Percentiles rank a stretch among this genome's conserved stretches.
Evolutionary conservation across 139 green algal species (phyloP).

Genomic region (Mesotaenium endlicherianum): DNA sequence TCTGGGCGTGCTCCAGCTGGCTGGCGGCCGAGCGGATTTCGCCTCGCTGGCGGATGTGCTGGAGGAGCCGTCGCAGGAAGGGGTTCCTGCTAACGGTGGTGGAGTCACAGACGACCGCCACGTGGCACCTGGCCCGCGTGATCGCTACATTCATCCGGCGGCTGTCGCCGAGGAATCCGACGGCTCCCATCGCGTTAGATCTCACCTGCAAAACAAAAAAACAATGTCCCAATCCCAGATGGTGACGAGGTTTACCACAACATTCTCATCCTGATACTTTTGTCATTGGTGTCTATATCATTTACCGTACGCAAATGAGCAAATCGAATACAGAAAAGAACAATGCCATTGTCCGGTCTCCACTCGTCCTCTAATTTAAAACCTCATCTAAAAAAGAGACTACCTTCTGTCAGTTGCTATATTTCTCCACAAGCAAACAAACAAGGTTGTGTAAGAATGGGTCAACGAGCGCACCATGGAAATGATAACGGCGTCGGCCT

Average conservation of each 20-base stretch:
- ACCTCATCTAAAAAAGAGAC: background rate
- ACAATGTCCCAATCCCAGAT: background rate
- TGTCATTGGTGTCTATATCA: too few species aligned
- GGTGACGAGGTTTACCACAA: too few species aligned
- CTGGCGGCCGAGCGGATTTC: too few species aligned
- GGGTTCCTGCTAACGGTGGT: conserved; percentile 29
- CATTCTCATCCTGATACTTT: too few species aligned
- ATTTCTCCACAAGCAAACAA: background rate
- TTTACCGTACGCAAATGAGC: too few species aligned
- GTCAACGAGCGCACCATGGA: conserved; percentile 45
- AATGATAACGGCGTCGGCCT: conserved; percentile 54
- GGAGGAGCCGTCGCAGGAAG: conserved; percentile 41
- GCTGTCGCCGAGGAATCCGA: conserved; percentile 51
- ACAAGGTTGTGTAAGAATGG: background rate
- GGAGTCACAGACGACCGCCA: conserved; percentile 51
- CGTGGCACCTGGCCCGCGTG: conserved; percentile 48
- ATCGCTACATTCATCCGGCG: conserved; percentile 55
- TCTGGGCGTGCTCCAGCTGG: too few species aligned
- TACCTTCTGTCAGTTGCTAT: background rate
- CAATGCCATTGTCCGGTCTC: background rate
- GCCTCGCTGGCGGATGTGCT: conserved; percentile 18
- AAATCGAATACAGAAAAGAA: background rate
- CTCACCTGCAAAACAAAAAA: conserved; percentile 20
- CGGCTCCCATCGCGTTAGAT: conserved; percentile 20
- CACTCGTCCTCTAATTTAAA: background rate